Evolutionary conservation across 2,329 filamentous ascomycete species (phyloP).

Genomic region (Dothideomycetidae sp.): DNA sequence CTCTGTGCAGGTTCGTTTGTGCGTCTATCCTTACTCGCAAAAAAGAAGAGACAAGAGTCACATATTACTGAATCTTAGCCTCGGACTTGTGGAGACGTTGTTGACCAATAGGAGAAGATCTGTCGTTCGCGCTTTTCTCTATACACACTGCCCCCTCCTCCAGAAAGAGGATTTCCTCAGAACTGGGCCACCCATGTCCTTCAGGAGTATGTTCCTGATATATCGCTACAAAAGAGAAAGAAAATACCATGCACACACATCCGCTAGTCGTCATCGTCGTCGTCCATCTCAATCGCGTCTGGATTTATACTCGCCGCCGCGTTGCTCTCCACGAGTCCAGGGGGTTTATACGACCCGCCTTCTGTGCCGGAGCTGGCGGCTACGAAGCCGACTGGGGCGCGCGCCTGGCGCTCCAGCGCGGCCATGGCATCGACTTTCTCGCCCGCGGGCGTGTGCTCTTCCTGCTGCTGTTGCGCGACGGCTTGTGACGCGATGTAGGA

Average conservation of each 20-base stretch:
- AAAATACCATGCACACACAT: neutral
- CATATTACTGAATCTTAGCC: too few species aligned
- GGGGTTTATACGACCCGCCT: slow-evolving; percentile 18
- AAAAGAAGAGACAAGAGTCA: too few species aligned
- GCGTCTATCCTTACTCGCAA: too few species aligned
- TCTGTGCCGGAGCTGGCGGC: slow-evolving; percentile 52
- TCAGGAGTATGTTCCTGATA: too few species aligned
- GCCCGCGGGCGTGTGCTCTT: slow-evolving; percentile 27
- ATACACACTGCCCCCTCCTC: too few species aligned
- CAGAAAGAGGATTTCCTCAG: too few species aligned
- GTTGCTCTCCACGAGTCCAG: slow-evolving; percentile 9
- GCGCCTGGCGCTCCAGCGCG: slow-evolving; percentile 72
- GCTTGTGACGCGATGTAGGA: slow-evolving; percentile 97
- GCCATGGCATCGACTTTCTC: slow-evolving; percentile 70
- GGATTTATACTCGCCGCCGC: slow-evolving; percentile 15
- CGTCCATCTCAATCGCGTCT: slow-evolving; percentile 24
- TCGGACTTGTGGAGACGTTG: too few species aligned
- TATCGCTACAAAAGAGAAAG: too few species aligned
- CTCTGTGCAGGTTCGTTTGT: too few species aligned
- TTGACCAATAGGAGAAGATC: too few species aligned
- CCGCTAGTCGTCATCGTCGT: slow-evolving; percentile 16
- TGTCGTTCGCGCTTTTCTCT: too few species aligned
- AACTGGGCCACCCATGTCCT: too few species aligned
- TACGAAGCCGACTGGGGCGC: slow-evolving; percentile 81
- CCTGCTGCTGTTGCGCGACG: slow-evolving; percentile 56